A percentile compares a stretch with the other conserved stretches of the same genome.
Evolutionary conservation across 179 eudicot genomes (phyloP).

Genomic region (Sideroxylon spinosum): DNA sequence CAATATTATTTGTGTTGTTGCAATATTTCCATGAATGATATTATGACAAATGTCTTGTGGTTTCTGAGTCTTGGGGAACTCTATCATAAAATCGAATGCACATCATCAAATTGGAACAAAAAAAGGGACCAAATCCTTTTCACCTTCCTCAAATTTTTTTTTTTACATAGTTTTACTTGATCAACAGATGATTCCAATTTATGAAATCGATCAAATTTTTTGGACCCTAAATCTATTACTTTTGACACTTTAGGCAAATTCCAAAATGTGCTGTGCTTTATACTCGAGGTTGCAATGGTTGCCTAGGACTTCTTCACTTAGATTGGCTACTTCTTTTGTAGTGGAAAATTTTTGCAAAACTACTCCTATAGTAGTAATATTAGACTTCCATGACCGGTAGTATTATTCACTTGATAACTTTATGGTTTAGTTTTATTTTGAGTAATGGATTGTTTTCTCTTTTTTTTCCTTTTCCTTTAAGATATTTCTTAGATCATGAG

Average conservation of each 20-base stretch:
- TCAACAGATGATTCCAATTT: too few relatives aligned
- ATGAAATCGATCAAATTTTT: neutral
- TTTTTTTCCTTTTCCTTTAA: neutral
- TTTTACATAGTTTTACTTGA: neutral
- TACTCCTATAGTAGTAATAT: neutral
- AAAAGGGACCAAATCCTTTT: conserved; percentile 40
- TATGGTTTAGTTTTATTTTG: too few relatives aligned
- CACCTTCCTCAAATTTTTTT: conserved; percentile 15
- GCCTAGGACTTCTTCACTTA: conserved; percentile 7
- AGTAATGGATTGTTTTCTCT: neutral
- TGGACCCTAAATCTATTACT: conserved; percentile 15
- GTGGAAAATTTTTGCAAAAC: conserved; percentile 33
- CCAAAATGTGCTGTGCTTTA: conserved; percentile 24
- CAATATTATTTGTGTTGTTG: too few relatives aligned
- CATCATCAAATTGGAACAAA: conserved; percentile 36
- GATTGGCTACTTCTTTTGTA: conserved; percentile 27
- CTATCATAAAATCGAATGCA: conserved; percentile 36
- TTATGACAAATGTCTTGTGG: conserved; percentile 27
- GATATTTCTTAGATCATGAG: neutral
- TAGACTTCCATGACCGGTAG: too few relatives aligned
- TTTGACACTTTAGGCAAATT: conserved; percentile 21
- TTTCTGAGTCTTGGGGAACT: conserved; percentile 44
- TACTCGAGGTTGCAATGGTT: conserved; percentile 31
- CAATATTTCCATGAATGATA: conserved; percentile 9
- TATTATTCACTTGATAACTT: neutral